Conservation (phyloP, 768 basidiomycete species). For the Hirschioporus abietinus region DNA sequence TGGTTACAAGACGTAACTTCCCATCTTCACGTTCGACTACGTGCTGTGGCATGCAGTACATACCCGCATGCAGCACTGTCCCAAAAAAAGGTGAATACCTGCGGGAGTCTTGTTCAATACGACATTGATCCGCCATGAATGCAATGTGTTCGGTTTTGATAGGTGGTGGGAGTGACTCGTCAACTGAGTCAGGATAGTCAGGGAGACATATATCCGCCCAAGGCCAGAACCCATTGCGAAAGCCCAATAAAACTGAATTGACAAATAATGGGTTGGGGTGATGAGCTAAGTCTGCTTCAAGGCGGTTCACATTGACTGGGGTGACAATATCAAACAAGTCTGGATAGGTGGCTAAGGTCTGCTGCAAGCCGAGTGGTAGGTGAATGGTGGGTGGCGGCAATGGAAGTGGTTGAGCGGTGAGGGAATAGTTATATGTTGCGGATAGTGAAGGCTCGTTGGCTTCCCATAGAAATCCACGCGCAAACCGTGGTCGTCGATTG, state of each 20-base stretch:
- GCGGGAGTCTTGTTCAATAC: constrained; percentile 16
- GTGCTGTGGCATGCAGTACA: constrained; percentile 35
- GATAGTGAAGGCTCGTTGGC: constrained; percentile 16
- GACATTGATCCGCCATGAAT: constrained; percentile 23
- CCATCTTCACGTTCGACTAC: constrained; percentile 25
- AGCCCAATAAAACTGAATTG: constrained; percentile 22
- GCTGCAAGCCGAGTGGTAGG: too few species aligned
- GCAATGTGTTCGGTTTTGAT: constrained; percentile 8
- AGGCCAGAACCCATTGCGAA: constrained; percentile 43
- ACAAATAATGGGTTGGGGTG: constrained; percentile 38
- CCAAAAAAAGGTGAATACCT: constrained; percentile 27
- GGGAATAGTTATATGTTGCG: constrained; percentile 11
- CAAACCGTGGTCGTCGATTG: constrained; percentile 8
- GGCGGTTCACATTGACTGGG: constrained; percentile 28
- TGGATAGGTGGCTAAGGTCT: too few species aligned
- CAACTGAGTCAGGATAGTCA: constrained; percentile 21
- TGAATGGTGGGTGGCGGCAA: constrained; percentile 15
- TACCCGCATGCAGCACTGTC: constrained; percentile 34
- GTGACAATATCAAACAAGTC: constrained; percentile 32
- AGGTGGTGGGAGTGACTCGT: constrained; percentile 12
- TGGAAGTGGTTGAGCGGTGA: constrained; percentile 8
- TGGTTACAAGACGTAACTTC: constrained; percentile 32
- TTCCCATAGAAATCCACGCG: constrained; percentile 13
- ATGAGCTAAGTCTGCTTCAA: constrained; percentile 21
- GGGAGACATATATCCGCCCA: constrained; percentile 23